Percentiles rank a stretch among this genome's conserved stretches.
These are phyloP conservation scores for Fomitiporia mediterranea DNA, from an alignment of 1,284 basidiomycete species.

Conservation along the genomic window DNA sequence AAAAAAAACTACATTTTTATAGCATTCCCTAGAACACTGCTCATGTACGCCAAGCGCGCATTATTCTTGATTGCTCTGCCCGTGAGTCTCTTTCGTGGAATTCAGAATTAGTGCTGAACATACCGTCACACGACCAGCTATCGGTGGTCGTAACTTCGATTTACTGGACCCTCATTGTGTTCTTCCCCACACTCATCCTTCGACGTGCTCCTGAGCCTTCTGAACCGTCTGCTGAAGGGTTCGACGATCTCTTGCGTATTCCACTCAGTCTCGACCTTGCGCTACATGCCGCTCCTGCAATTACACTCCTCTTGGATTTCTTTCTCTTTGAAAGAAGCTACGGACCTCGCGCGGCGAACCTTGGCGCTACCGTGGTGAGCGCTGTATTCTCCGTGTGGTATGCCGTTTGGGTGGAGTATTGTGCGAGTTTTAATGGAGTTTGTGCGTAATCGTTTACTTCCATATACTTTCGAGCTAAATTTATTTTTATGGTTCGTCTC, in stretches of 20 bases:
- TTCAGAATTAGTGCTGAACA: no score
- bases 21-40: constrained; percentile 28
- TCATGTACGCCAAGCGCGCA: constrained; percentile 46
- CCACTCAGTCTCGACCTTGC: constrained; percentile 61
- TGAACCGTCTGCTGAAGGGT: constrained; percentile 31
- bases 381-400: constrained; percentile 49
- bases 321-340: constrained; percentile 63
- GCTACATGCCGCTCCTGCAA: constrained; percentile 62
- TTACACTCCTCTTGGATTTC: constrained; percentile 66
- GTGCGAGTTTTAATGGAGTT: constrained; percentile 52
- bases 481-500: constrained; percentile 5
- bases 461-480: neutral
- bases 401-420: constrained; percentile 63
- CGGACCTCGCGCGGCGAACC: constrained; percentile 37
- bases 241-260: constrained; percentile 39
- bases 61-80: constrained; percentile 61
- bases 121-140: constrained; percentile 48
- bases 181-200: constrained; percentile 52
- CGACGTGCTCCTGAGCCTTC: constrained; percentile 26
- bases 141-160: constrained; percentile 65
- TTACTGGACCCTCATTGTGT: constrained; percentile 62
- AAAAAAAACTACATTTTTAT: no score
- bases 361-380: constrained; percentile 43
- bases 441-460: constrained; percentile 43
- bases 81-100: constrained; percentile 31